phyloP scores from a whole-genome alignment of 176 grass and related monocot genomes.

The Puya raimondii region DNA sequence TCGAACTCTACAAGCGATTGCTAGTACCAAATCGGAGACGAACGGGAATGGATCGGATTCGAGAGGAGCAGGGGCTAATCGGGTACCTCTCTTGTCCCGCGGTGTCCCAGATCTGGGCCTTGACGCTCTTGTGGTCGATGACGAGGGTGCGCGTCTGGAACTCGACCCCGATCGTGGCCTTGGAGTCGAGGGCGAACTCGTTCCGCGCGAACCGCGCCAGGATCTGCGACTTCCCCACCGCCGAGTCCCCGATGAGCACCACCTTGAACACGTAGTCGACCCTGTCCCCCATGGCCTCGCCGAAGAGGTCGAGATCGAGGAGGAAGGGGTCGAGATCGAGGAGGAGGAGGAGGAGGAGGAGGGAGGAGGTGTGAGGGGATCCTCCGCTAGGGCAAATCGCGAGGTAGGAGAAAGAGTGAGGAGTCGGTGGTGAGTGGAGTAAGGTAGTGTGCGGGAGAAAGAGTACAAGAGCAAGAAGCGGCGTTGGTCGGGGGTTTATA shows the following conservation, averaged over 20 bases:
- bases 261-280: slow-evolving; percentile 97
- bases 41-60: slow-evolving; percentile 73
- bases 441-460: too few relatives aligned
- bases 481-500: too few relatives aligned
- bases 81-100: slow-evolving; percentile 34
- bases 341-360: neutral
- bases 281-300: slow-evolving; percentile 56
- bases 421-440: too few relatives aligned
- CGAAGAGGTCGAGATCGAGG: neutral
- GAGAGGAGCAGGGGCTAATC: too few relatives aligned
- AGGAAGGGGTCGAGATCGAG: neutral
- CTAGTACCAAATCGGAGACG: slow-evolving; percentile 98
- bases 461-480: too few relatives aligned
- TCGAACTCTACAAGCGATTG: slow-evolving; percentile 18
- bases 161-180: slow-evolving; percentile 45
- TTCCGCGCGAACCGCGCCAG: slow-evolving; percentile 86
- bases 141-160: too few relatives aligned
- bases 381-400: too few relatives aligned
- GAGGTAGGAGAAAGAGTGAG: too few relatives aligned
- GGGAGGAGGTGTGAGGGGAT: too few relatives aligned
- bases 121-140: too few relatives aligned
- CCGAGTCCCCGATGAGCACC: slow-evolving; percentile 89
- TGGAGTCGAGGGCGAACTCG: slow-evolving; percentile 95
- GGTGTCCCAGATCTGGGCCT: too few relatives aligned
- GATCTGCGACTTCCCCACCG: slow-evolving; percentile 95